Evolutionary conservation across 2,329 filamentous ascomycete genomes (phyloP).

Genomic region (Alternaria burnsii): DNA sequence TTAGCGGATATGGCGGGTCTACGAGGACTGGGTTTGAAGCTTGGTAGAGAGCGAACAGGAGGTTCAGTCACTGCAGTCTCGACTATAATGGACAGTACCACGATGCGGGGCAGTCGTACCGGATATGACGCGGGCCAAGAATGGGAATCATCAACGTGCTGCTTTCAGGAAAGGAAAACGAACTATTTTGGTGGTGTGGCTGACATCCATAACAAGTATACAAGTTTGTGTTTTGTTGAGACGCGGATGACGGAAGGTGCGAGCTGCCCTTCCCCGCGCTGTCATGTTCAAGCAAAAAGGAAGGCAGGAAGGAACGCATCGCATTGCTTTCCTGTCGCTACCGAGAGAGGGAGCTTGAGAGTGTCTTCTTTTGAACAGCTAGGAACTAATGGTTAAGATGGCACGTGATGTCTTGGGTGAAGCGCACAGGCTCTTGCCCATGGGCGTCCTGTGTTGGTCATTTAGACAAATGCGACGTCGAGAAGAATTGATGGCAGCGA

Average conservation of each 20-base stretch:
- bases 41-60: not conserved
- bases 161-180: not conserved
- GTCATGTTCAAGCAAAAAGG: not conserved
- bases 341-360: not conserved
- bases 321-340: not conserved
- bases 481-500: not conserved
- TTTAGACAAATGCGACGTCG: too few relatives aligned
- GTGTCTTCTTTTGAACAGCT: not conserved
- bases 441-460: not conserved
- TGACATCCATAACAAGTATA: not conserved
- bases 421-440: not conserved
- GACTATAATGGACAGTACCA: slow-evolving; percentile 1
- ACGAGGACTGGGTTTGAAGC: slow-evolving; percentile 11
- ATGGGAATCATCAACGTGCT: not conserved
- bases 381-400: not conserved
- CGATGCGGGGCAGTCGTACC: slow-evolving; percentile 3
- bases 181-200: not conserved
- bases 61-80: not conserved
- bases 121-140: slow-evolving; percentile 9
- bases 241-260: slow-evolving; percentile 18
- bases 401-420: not conserved
- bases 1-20: slow-evolving; percentile 11
- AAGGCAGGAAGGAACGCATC: slow-evolving; percentile 3
- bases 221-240: slow-evolving; percentile 16
- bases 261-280: slow-evolving; percentile 9